Evolutionary conservation across 257 asterid genomes (phyloP), one percentile per base, ranked within the genome.

Genomic region (Solanum piurae): DNA sequence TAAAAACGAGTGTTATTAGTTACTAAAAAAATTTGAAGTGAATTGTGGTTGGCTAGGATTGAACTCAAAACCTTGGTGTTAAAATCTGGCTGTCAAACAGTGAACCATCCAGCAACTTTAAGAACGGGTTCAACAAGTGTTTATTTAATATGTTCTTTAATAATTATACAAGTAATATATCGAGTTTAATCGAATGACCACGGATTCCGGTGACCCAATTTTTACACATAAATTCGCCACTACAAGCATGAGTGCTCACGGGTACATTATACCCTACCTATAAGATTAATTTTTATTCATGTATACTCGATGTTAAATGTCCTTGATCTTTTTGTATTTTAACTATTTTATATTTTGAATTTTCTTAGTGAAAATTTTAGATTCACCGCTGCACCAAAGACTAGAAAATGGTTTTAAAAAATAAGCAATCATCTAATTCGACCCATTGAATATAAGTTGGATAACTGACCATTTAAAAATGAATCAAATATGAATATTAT

Each of bases 201-300:
- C 34, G 34, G 4, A 3, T 33, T 33, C 5, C 34, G 34, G 1
- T 33, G 34, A 33, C 34, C 34, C 34, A 33, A 33, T 33, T 33
- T 33, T 33, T 33, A 33, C 34, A 33, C 34, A 33, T 33, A 33
- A 33, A 33, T 33, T 33, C 5, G 34, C 34, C 34, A 29, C 25
- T 20, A 20, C 25, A 55, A 8, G 64, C 64, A 55, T 20, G 64
- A 55, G 64, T 55, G 11, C 64, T 55, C 64, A 20, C 25, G 11
- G 0, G 11, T 0, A 23, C 13, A 62, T 62, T 23, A 62, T 62
- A n/a, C n/a, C 66, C 12, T 58, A 20, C 0, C 10, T 62, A 62
- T 11, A 62, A n/a, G 14, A n/a, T 62, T 62, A 12, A n/a, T 62
- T 5, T 10, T 62, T 62, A n/a, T 62, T 62, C 71, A 62, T 62